Evolutionary conservation across 257 asterid species (phyloP).

Genomic region (Plantago elongata): DNA sequence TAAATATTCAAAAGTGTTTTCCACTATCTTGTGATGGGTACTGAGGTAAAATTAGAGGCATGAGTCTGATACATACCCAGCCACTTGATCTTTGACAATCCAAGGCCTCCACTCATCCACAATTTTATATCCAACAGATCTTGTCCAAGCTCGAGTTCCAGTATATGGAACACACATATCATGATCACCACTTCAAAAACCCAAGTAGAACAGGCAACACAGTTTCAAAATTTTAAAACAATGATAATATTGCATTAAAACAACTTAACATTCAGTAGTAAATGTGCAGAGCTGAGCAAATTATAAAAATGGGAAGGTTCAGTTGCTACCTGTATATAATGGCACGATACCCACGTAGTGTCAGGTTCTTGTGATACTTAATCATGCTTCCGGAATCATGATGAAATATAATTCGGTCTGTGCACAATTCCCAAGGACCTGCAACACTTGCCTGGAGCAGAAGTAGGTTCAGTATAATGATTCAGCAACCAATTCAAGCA

Average conservation of each 20-base stretch:
- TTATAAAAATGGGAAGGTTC: neutral
- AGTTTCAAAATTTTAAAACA: no score
- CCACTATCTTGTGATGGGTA: no score
- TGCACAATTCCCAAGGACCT: conserved; percentile 69
- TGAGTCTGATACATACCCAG: conserved; percentile 49
- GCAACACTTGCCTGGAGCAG: conserved; percentile 40
- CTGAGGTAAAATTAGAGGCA: conserved; percentile 1
- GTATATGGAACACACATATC: conserved; percentile 95
- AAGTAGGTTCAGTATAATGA: conserved; percentile 12
- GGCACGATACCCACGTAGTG: conserved; percentile 76
- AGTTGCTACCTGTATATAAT: conserved; percentile 59
- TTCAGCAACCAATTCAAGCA: conserved; percentile 8
- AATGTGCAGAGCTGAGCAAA: neutral
- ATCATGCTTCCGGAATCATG: conserved; percentile 97
- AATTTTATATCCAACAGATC: conserved; percentile 69
- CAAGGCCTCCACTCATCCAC: conserved; percentile 87
- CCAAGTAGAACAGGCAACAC: neutral
- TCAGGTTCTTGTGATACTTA: conserved; percentile 79
- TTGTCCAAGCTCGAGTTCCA: conserved; percentile 90
- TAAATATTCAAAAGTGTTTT: no score
- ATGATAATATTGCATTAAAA: neutral
- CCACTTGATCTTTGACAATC: conserved; percentile 61
- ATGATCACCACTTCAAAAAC: conserved; percentile 79
- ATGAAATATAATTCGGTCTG: conserved; percentile 43
- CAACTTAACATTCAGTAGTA: neutral